Conservation (phyloP, 1,284 basidiomycete species). For the Calocybe gambosa region DNA sequence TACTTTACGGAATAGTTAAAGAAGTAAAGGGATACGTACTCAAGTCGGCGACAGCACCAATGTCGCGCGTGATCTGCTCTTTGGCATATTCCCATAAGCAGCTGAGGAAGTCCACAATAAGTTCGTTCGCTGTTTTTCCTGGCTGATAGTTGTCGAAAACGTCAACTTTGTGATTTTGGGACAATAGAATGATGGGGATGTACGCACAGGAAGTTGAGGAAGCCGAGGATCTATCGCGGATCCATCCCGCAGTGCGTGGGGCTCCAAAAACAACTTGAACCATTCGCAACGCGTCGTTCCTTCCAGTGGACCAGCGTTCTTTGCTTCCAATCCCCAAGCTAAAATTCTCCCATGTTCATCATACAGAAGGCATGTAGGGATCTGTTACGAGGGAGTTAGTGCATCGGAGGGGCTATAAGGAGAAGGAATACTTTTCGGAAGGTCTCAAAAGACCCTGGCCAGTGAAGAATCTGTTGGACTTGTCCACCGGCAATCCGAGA, state of each 20-base stretch:
- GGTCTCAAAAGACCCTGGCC: constrained; percentile 75
- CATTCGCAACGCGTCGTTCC: constrained; percentile 71
- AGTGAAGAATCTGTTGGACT: constrained; percentile 72
- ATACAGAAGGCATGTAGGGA: constrained; percentile 75
- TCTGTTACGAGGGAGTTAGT: constrained; percentile 22
- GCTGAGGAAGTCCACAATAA: constrained; percentile 74
- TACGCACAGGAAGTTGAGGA: constrained; percentile 67
- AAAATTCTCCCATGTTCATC: constrained; percentile 62
- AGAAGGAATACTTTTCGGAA: constrained; percentile 55
- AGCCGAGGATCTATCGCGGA: constrained; percentile 62
- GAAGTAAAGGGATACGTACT: constrained; percentile 34
- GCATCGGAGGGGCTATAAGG: constrained; percentile 1
- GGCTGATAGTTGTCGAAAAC: constrained; percentile 35
- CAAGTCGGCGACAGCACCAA: constrained; percentile 75
- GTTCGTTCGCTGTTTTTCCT: constrained; percentile 66
- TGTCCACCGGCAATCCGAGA: constrained; percentile 72
- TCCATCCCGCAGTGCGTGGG: constrained; percentile 66
- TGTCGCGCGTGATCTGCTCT: constrained; percentile 75
- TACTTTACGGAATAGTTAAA: constrained; percentile 2
- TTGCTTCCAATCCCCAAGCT: constrained; percentile 77
- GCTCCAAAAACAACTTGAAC: constrained; percentile 79
- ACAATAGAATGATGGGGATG: constrained; percentile 1
- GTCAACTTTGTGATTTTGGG: constrained; percentile 6
- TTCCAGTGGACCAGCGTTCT: constrained; percentile 61
- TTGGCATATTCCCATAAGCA: constrained; percentile 82